Conservation (phyloP, 805 yeast genomes). For the Ogataea parapolymorpha region DNA sequence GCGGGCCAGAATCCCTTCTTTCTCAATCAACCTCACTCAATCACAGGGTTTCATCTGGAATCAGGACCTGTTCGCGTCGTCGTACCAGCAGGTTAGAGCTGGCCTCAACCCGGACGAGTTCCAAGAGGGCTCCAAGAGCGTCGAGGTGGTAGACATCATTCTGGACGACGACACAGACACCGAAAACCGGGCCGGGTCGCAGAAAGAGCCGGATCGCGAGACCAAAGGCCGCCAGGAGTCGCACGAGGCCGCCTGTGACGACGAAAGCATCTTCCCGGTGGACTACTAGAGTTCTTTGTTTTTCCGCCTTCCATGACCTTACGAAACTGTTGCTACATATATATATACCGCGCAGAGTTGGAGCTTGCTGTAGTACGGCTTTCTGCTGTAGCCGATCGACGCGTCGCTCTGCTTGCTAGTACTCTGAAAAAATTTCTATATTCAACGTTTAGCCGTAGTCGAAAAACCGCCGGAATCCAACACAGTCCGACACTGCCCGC, state of each 20-base stretch:
- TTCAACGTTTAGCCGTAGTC: neutral
- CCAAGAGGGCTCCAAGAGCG: slow-evolving; percentile 18
- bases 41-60: slow-evolving; percentile 76
- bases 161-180: slow-evolving; percentile 17
- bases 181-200: slow-evolving; percentile 3
- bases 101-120: slow-evolving; percentile 27
- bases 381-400: slow-evolving; percentile 5
- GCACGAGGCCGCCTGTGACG: slow-evolving; percentile 3
- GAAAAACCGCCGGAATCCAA: neutral
- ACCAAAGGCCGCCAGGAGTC: neutral
- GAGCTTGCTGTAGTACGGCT: neutral
- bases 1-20: slow-evolving; percentile 30
- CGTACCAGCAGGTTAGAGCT: slow-evolving; percentile 56
- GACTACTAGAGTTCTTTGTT: slow-evolving; percentile 11
- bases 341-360: neutral
- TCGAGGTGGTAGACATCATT: slow-evolving; percentile 27
- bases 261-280: slow-evolving; percentile 16
- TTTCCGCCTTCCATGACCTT: neutral
- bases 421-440: slow-evolving; percentile 3
- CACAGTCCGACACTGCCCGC: neutral
- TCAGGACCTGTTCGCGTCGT: slow-evolving; percentile 71
- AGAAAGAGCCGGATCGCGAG: neutral
- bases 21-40: slow-evolving; percentile 49
- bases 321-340: slow-evolving; percentile 1
- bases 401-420: slow-evolving; percentile 4